Evolutionary conservation across 306 rosid genomes (phyloP).

Genomic region (Quercus variabilis): DNA sequence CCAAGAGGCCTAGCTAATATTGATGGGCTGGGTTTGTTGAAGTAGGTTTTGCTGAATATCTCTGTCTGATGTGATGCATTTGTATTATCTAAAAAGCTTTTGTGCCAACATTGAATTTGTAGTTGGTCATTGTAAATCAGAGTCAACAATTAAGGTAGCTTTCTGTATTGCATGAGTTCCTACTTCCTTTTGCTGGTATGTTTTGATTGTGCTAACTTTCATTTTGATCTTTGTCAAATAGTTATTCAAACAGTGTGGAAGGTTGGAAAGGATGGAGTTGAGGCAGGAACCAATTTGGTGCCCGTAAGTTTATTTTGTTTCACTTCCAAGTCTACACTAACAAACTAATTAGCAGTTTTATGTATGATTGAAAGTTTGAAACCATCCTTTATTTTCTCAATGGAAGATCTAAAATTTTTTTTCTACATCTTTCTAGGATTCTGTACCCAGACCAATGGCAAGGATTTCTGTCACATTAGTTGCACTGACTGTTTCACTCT

Average conservation of each 20-base stretch:
- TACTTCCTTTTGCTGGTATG: background rate
- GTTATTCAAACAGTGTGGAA: constrained; percentile 69
- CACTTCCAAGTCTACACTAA: background rate
- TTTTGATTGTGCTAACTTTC: background rate
- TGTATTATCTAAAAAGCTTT: background rate
- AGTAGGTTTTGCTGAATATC: background rate
- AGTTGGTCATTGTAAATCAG: background rate
- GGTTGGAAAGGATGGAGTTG: constrained; percentile 80
- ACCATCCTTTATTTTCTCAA: background rate
- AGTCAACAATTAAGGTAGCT: background rate
- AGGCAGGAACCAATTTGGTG: constrained; percentile 56
- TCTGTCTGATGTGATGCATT: background rate
- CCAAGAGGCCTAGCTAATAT: background rate
- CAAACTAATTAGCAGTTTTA: background rate
- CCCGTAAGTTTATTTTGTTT: constrained; percentile 34
- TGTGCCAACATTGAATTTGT: background rate
- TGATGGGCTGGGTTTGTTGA: background rate
- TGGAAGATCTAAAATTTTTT: background rate
- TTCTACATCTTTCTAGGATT: constrained; percentile 23
- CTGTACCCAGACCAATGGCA: constrained; percentile 56
- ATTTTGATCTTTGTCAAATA: constrained; percentile 23
- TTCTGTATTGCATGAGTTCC: background rate
- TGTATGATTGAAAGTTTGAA: background rate
- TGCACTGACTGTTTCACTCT: constrained; percentile 49
- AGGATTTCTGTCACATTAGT: constrained; percentile 53